These are phyloP conservation scores for Delonix regia DNA, from an alignment of 306 rosid species.

Conservation along the genomic window DNA sequence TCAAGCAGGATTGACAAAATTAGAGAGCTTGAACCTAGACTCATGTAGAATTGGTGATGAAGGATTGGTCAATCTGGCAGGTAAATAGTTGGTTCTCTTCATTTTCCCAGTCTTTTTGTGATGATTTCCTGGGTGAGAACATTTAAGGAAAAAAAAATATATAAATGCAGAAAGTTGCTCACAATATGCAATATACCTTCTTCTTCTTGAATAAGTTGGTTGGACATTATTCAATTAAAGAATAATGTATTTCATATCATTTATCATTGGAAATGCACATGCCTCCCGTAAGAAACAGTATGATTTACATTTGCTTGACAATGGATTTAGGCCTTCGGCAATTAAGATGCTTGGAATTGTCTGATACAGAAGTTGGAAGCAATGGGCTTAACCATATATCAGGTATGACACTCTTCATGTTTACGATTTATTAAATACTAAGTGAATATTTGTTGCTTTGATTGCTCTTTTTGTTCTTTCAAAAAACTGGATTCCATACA, in stretches of 20 bases:
- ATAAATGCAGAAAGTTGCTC: conserved; percentile 4
- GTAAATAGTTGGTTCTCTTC: conserved; percentile 46
- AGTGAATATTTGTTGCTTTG: neutral
- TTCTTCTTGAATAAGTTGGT: conserved; percentile 12
- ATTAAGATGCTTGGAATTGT: conserved; percentile 86
- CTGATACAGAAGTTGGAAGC: conserved; percentile 89
- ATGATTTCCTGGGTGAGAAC: conserved; percentile 13
- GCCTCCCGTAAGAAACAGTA: conserved; percentile 17
- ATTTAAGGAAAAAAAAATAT: neutral
- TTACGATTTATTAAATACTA: neutral
- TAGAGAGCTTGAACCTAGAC: conserved; percentile 94
- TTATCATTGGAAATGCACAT: conserved; percentile 30
- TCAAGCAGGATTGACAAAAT: conserved; percentile 67
- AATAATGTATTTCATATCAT: conserved; percentile 29
- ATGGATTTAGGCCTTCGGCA: conserved; percentile 65
- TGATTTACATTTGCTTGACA: conserved; percentile 30
- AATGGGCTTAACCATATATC: conserved; percentile 84
- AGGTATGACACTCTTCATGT: conserved; percentile 48
- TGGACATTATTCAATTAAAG: conserved; percentile 25
- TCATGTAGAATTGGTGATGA: conserved; percentile 84
- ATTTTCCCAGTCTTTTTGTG: neutral
- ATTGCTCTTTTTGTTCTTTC: neutral
- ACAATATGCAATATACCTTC: conserved; percentile 3
- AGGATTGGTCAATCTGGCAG: conserved; percentile 78
- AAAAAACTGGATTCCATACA: neutral